Conservation (phyloP, 2,329 filamentous ascomycete genomes). For the Phyllachora maydis region DNA sequence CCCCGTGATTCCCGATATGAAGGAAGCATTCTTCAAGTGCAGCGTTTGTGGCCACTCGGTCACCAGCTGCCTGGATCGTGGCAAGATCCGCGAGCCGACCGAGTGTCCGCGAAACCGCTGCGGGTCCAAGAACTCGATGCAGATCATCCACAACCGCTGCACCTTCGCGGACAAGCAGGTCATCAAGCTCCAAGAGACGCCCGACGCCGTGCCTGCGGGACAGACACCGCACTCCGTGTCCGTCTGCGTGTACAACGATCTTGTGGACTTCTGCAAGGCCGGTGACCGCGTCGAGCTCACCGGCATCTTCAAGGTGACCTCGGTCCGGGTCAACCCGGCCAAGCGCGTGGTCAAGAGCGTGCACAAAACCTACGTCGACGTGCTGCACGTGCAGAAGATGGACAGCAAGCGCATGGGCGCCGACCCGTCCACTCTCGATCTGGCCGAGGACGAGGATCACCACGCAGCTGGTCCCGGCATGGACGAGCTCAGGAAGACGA, state of each 20-base stretch:
- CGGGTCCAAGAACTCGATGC: constrained; percentile 67
- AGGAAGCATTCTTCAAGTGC: constrained; percentile 94
- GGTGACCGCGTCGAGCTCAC: constrained; percentile 92
- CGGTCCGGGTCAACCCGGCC: constrained; percentile 80
- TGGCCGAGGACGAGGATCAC: no score
- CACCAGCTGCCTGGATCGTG: constrained; percentile 79
- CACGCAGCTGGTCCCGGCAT: constrained; percentile 88
- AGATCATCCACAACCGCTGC: constrained; percentile 91
- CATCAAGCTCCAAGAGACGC: constrained; percentile 98
- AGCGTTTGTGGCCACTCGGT: constrained; percentile 82
- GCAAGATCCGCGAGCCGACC: constrained; percentile 89
- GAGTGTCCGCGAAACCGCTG: constrained; percentile 71
- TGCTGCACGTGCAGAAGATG: constrained; percentile 86
- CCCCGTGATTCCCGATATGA: constrained; percentile 97
- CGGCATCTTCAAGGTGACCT: constrained; percentile 84
- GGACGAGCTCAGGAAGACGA: constrained; percentile 89
- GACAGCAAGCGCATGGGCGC: constrained; percentile 84
- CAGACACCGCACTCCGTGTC: constrained; percentile 91
- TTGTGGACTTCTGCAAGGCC: constrained; percentile 87
- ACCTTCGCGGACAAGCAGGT: constrained; percentile 94
- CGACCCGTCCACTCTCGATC: no score
- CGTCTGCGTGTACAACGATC: constrained; percentile 88
- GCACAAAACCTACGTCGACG: constrained; percentile 84
- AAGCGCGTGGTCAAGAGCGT: constrained; percentile 91
- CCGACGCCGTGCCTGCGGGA: constrained; percentile 82